A percentile compares a stretch with the other conserved stretches of the same genome.
phyloP scores from a whole-genome alignment of 192 early-diverging fungal genomes.

The Coemansia sp. region DNA sequence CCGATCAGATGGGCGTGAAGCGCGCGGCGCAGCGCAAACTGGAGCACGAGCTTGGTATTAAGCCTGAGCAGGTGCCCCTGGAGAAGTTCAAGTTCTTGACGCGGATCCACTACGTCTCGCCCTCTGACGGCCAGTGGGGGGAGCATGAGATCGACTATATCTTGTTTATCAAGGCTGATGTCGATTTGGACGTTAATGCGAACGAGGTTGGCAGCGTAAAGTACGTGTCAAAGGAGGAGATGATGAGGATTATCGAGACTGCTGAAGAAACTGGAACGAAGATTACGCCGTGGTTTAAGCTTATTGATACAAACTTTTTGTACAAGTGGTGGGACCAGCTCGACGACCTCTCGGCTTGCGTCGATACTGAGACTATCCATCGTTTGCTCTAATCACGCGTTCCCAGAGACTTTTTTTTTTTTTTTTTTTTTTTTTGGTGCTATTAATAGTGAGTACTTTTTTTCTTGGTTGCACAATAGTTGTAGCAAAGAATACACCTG shows the following conservation, averaged over 20 bases:
- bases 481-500: too few relatives aligned
- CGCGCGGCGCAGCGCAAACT: conserved; percentile 92
- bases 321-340: conserved; percentile 96
- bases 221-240: conserved; percentile 83
- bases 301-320: conserved; percentile 89
- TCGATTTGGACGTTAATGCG: conserved; percentile 71
- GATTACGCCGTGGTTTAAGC: conserved; percentile 94
- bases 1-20: conserved; percentile 77
- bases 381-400: conserved; percentile 31
- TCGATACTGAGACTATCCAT: conserved; percentile 71
- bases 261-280: conserved; percentile 58
- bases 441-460: neutral
- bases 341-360: conserved; percentile 60
- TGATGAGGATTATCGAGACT: conserved; percentile 67
- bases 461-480: neutral
- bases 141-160: conserved; percentile 99
- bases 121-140: conserved; percentile 96
- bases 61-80: conserved; percentile 70
- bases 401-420: too few relatives aligned
- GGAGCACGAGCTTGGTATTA: conserved; percentile 93
- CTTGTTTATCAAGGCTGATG: conserved; percentile 78
- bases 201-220: conserved; percentile 86
- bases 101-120: conserved; percentile 92
- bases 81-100: conserved; percentile 89
- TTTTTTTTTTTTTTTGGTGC: neutral